Evolutionary conservation across 768 basidiomycete species (phyloP).

Genomic region (Amanita molliuscula): DNA sequence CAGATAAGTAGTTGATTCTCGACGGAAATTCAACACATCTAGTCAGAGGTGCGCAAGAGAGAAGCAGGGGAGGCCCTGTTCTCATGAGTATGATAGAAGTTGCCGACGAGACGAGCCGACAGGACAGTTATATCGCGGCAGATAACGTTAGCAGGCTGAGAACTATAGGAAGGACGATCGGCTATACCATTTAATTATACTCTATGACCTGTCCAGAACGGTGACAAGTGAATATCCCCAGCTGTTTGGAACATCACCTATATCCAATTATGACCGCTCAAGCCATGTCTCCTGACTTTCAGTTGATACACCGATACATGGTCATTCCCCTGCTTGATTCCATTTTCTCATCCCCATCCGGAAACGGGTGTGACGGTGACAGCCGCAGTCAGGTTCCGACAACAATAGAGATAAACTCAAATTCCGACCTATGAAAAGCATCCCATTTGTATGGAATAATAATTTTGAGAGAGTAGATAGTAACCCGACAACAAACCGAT

Average conservation of each 20-base stretch:
- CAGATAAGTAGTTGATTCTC: conserved; percentile 23
- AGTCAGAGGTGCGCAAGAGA: conserved; percentile 11
- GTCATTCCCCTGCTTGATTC: background rate
- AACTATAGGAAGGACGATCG: conserved; percentile 1
- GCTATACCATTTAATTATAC: conserved; percentile 1
- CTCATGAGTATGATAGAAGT: conserved; percentile 14
- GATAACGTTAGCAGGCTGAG: conserved; percentile 1
- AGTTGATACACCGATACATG: background rate
- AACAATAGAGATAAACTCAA: background rate
- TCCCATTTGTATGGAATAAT: background rate
- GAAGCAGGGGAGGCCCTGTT: conserved; percentile 1
- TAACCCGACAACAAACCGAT: background rate
- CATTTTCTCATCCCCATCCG: conserved; percentile 1
- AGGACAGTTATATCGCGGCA: conserved; percentile 7
- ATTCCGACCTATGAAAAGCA: background rate
- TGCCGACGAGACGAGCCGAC: conserved; percentile 9
- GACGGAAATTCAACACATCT: conserved; percentile 36
- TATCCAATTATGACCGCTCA: background rate
- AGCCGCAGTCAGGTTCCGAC: background rate
- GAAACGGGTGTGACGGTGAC: background rate
- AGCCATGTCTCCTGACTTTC: background rate
- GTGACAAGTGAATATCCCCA: background rate
- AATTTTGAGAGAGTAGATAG: background rate
- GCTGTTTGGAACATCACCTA: background rate
- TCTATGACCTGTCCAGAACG: conserved; percentile 1